Percentiles rank a stretch among this genome's conserved stretches.
These are phyloP conservation scores for Kregervanrija fluxuum DNA, from an alignment of 805 yeast genomes.

Conservation along the genomic window DNA sequence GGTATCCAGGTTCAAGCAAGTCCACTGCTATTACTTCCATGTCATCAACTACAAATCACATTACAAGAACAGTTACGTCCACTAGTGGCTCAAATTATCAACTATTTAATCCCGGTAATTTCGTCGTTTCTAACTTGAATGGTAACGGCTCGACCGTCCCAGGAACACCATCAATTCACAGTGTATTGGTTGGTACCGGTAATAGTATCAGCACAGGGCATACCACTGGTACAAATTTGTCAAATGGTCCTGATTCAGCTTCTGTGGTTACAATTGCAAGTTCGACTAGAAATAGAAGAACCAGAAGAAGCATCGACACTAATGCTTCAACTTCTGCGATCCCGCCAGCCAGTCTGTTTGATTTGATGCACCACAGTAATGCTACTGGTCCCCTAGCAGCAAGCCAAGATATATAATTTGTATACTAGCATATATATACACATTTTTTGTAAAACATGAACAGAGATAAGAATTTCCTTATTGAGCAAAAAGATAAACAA, in stretches of 20 bases:
- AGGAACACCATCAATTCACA: conserved; percentile 2
- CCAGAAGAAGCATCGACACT: conserved; percentile 32
- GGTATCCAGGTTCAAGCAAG: conserved; percentile 2
- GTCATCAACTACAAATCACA: background rate
- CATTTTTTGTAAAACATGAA: too few relatives aligned
- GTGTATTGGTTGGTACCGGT: background rate
- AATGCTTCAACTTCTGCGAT: conserved; percentile 64
- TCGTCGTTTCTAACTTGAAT: background rate
- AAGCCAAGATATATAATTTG: too few relatives aligned
- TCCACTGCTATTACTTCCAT: conserved; percentile 9
- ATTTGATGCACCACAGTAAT: too few relatives aligned
- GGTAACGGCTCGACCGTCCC: background rate
- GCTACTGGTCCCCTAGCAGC: too few relatives aligned
- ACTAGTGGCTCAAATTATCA: too few relatives aligned
- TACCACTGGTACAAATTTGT: too few relatives aligned
- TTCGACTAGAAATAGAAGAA: conserved; percentile 26
- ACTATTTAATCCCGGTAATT: too few relatives aligned
- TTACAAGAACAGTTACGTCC: too few relatives aligned
- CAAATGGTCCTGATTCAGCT: conserved; percentile 17
- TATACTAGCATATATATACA: too few relatives aligned
- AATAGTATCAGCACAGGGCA: too few relatives aligned
- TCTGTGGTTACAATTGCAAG: conserved; percentile 29
- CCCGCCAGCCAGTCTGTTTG: conserved; percentile 51
- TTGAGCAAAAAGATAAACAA: too few relatives aligned
- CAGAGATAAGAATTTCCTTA: too few relatives aligned